These are phyloP conservation scores for Colletotrichum orchidophilum DNA, from an alignment of 2,329 filamentous ascomycete genomes.

Conservation along the genomic window DNA sequence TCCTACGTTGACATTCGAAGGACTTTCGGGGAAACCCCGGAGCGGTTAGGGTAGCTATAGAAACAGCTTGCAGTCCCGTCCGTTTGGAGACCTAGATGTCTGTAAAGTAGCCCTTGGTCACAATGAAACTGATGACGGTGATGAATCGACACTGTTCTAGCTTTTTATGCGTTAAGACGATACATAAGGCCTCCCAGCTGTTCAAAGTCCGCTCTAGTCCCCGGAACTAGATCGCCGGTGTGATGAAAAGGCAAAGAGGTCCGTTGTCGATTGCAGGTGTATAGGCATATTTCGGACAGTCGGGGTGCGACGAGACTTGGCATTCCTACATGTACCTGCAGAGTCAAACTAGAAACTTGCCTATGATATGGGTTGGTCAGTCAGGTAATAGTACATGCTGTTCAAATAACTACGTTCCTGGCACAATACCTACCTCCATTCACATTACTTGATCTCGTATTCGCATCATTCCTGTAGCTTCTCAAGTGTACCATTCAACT, in stretches of 20 bases:
- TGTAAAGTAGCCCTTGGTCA: too few relatives aligned
- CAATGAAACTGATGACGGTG: too few relatives aligned
- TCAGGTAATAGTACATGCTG: background rate
- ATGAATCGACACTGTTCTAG: too few relatives aligned
- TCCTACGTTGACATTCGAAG: background rate
- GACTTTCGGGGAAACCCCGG: background rate
- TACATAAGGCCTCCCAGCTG: constrained; percentile 41
- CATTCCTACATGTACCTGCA: background rate
- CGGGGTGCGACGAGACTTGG: background rate
- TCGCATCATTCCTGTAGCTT: too few relatives aligned
- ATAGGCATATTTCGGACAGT: background rate
- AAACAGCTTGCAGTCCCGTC: background rate
- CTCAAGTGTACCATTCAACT: too few relatives aligned
- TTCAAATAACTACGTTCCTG: too few relatives aligned
- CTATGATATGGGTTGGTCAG: background rate
- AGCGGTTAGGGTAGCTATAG: background rate
- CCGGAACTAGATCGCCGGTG: background rate
- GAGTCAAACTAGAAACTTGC: background rate
- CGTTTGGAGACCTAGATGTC: background rate
- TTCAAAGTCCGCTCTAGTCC: background rate
- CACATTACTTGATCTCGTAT: too few relatives aligned
- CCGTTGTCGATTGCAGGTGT: background rate
- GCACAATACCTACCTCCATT: too few relatives aligned
- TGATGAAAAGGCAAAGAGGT: too few relatives aligned
- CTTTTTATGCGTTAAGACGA: too few relatives aligned